Evolutionary conservation across 352 stramenopile species (phyloP).

Genomic region (Pythium dissimile): DNA sequence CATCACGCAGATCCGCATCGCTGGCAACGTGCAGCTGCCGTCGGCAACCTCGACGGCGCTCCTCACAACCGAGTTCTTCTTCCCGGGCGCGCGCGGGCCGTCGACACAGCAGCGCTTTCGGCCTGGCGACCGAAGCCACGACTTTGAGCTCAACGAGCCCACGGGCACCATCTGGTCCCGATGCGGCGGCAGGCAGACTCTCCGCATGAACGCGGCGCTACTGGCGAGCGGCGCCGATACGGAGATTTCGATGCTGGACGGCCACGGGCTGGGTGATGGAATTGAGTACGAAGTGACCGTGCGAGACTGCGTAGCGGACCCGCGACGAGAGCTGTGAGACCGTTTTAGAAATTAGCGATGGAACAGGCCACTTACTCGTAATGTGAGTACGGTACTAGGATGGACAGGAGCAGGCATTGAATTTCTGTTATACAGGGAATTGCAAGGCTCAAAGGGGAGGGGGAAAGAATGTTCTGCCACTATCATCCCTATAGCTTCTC

Average conservation of each 20-base stretch:
- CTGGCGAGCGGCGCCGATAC: conserved; percentile 16
- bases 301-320: conserved; percentile 13
- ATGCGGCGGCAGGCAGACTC: conserved; percentile 12
- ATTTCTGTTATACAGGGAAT: no score
- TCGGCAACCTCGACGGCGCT: conserved; percentile 1
- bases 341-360: neutral
- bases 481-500: conserved; percentile 8
- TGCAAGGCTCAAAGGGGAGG: no score
- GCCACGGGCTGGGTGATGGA: conserved; percentile 4
- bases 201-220: conserved; percentile 34
- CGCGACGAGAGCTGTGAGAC: conserved; percentile 14
- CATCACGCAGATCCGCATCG: conserved; percentile 21
- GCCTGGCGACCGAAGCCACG: neutral
- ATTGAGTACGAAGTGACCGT: conserved; percentile 17
- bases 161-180: conserved; percentile 24
- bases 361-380: no score
- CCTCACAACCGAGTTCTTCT: conserved; percentile 25
- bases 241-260: conserved; percentile 11
- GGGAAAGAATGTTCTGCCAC: no score
- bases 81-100: conserved; percentile 7
- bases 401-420: no score
- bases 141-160: conserved; percentile 13
- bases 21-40: conserved; percentile 18
- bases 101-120: conserved; percentile 21
- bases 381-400: no score